Evolutionary conservation across 2,329 filamentous ascomycete genomes (phyloP).

Genomic region (Xylariaceae sp.): DNA sequence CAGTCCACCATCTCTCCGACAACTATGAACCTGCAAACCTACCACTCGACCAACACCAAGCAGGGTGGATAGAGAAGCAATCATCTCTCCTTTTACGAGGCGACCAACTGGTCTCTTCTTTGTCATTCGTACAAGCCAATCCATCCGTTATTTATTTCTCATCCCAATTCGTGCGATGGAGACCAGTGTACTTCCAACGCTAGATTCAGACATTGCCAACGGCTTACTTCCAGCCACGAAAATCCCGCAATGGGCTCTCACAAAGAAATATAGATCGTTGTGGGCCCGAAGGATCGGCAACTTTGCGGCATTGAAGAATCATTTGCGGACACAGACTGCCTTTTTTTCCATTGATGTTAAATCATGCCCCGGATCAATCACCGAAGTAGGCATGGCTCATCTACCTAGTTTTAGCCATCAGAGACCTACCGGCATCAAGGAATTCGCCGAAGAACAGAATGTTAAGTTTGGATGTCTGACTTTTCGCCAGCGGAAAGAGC

Average conservation of each 20-base stretch:
- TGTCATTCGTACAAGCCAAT: no score
- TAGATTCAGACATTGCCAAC: no score
- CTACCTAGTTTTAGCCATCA: slow-evolving; percentile 3
- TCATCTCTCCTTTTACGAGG: no score
- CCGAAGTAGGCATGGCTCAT: slow-evolving; percentile 10
- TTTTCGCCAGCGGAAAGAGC: background rate
- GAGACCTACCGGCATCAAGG: slow-evolving; percentile 1
- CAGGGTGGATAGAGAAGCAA: no score
- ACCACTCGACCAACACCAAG: no score
- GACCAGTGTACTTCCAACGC: no score
- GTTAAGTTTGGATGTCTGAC: slow-evolving; percentile 1
- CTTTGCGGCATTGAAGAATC: slow-evolving; percentile 6
- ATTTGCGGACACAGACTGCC: slow-evolving; percentile 1
- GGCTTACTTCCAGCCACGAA: no score
- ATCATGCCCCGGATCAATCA: slow-evolving; percentile 1
- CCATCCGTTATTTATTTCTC: no score
- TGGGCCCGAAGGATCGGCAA: slow-evolving; percentile 7
- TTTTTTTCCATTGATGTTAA: slow-evolving; percentile 6
- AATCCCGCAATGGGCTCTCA: slow-evolving; percentile 4
- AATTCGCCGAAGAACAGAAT: background rate
- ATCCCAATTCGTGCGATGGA: no score
- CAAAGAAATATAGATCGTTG: slow-evolving; percentile 7
- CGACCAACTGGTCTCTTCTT: no score
- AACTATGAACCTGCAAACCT: no score
- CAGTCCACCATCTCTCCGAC: no score